phyloP scores from a whole-genome alignment of 2,329 filamentous ascomycete species.

The Tolypocladium tropicale region DNA sequence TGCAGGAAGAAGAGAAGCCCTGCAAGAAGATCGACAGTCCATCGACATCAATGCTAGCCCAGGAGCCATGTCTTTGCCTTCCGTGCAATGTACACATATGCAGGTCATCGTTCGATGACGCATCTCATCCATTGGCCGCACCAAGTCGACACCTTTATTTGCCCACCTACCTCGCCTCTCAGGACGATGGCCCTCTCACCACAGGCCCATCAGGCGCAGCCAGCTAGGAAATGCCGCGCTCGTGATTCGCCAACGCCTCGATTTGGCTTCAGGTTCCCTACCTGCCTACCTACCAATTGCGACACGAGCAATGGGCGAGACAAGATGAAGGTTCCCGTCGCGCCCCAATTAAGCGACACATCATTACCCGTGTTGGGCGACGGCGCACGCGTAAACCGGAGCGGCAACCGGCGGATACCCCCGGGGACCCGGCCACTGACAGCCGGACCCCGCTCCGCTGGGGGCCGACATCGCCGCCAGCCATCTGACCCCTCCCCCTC shows the following conservation, averaged over 20 bases:
- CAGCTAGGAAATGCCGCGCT: background rate
- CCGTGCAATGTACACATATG: background rate
- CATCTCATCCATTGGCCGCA: background rate
- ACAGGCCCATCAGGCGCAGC: background rate
- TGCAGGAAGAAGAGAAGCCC: no score
- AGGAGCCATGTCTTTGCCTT: no score
- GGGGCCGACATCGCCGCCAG: background rate
- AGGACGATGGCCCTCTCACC: no score
- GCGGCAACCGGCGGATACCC: background rate
- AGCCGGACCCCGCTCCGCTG: background rate
- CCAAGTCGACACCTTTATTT: background rate
- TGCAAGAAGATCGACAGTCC: no score
- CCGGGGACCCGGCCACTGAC: background rate
- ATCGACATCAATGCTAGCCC: no score
- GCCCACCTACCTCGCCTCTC: background rate
- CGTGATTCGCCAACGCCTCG: background rate
- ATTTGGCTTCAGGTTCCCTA: accelerated
- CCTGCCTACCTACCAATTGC: no score
- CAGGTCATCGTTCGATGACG: background rate
- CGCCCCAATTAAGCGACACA: background rate
- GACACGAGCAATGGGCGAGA: background rate
- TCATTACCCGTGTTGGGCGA: background rate
- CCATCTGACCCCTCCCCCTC: no score
- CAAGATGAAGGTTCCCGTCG: background rate
- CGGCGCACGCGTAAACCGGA: background rate